Percentiles rank a stretch among this genome's conserved stretches.
These are phyloP conservation scores for Microbotryomycetes sp. DNA, from an alignment of 1,284 basidiomycete genomes.

Conservation along the genomic window DNA sequence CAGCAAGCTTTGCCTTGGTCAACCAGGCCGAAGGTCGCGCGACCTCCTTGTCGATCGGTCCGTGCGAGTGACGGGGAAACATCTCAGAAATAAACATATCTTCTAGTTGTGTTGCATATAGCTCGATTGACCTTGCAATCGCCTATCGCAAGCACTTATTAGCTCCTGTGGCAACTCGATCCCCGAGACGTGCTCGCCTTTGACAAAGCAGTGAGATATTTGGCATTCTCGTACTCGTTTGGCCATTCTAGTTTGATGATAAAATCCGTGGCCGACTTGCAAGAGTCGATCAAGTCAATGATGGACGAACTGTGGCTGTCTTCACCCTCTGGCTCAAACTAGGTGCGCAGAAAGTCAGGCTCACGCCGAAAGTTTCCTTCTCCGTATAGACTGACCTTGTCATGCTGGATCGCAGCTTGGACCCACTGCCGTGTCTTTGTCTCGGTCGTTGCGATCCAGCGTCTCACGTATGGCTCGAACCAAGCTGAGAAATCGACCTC, in stretches of 20 bases:
- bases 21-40: slow-evolving; percentile 78
- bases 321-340: slow-evolving; percentile 77
- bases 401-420: slow-evolving; percentile 77
- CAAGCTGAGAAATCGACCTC: slow-evolving; percentile 24
- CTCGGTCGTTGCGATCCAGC: slow-evolving; percentile 86
- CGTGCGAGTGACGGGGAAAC: slow-evolving; percentile 63
- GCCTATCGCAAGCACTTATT: slow-evolving; percentile 46
- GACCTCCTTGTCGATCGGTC: slow-evolving; percentile 35
- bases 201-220: slow-evolving; percentile 78
- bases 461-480: slow-evolving; percentile 80
- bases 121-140: slow-evolving; percentile 82
- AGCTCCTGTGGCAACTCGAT: too few relatives aligned
- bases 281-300: slow-evolving; percentile 88
- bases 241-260: slow-evolving; percentile 86
- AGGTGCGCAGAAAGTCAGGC: too few relatives aligned
- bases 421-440: slow-evolving; percentile 92
- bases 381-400: slow-evolving; percentile 68
- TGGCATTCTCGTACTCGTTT: slow-evolving; percentile 77
- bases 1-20: slow-evolving; percentile 72
- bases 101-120: slow-evolving; percentile 83
- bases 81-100: slow-evolving; percentile 87
- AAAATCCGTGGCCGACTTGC: slow-evolving; percentile 83
- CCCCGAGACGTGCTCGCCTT: slow-evolving; percentile 56
- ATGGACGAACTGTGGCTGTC: slow-evolving; percentile 83
- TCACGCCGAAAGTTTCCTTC: too few relatives aligned